A percentile compares a stretch with the other conserved stretches of the same genome.
These are phyloP conservation scores for Skeletonema marinoi DNA, from an alignment of 108 stramenopile genomes.

Conservation along the genomic window DNA sequence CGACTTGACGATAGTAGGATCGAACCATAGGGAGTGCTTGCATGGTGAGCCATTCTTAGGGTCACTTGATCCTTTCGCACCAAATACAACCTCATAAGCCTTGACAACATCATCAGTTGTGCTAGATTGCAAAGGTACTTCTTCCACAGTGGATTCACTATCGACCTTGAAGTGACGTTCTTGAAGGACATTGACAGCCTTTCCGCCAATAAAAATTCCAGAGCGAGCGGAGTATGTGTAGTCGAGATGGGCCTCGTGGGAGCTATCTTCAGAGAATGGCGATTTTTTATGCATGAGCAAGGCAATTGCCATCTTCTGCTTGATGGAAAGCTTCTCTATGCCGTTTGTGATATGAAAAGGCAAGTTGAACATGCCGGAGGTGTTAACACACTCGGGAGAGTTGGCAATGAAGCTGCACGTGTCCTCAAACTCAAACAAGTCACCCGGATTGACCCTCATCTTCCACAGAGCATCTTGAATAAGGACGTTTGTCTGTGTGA, in stretches of 20 bases:
- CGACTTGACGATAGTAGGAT: neutral
- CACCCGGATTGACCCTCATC: neutral
- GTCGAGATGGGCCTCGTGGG: neutral
- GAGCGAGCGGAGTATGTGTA: neutral
- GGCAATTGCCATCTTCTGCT: neutral
- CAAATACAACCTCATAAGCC: neutral
- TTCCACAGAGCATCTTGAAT: neutral
- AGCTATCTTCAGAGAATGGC: neutral
- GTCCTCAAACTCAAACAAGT: neutral
- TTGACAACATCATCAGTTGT: neutral
- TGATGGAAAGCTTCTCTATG: neutral
- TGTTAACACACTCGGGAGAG: neutral
- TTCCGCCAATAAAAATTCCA: neutral
- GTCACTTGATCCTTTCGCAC: neutral
- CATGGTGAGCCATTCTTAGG: too few relatives aligned
- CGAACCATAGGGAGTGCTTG: neutral
- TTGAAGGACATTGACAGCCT: neutral
- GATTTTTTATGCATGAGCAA: neutral
- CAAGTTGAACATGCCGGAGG: neutral
- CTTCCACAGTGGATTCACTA: neutral
- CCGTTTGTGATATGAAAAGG: neutral
- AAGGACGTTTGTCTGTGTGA: neutral
- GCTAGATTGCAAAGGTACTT: neutral
- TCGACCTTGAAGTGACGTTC: neutral
- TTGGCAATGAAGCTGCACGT: neutral